phyloP scores from a whole-genome alignment of 257 asterid genomes.

The Solanum peruvianum region DNA sequence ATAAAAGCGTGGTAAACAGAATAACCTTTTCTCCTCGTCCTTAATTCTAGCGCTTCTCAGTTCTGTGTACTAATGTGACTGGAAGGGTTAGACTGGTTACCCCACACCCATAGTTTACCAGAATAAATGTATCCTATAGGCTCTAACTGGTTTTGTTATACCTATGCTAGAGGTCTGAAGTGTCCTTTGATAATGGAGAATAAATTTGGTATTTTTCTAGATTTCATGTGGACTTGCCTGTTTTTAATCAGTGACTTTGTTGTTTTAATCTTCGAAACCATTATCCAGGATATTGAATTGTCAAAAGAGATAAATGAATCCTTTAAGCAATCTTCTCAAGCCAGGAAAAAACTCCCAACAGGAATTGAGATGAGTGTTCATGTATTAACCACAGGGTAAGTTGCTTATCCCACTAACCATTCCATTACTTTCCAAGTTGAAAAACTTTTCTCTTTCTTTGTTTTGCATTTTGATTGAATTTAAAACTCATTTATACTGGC shows the following conservation, averaged over 20 bases:
- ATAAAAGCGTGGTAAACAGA: neutral
- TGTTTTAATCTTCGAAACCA: neutral
- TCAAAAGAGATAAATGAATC: slow-evolving; percentile 97
- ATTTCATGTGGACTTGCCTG: neutral
- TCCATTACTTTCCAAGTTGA: neutral
- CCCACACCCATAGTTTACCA: neutral
- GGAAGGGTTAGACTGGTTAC: neutral
- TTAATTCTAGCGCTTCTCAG: neutral
- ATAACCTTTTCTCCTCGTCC: neutral
- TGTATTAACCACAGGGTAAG: slow-evolving; percentile 89
- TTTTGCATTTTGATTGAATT: neutral
- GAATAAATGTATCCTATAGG: neutral
- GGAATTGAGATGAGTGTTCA: slow-evolving; percentile 99
- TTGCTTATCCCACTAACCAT: neutral
- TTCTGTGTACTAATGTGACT: neutral
- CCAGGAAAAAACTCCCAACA: slow-evolving; percentile 90
- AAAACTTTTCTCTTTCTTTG: neutral
- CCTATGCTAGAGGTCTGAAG: neutral
- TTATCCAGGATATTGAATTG: slow-evolving; percentile 77
- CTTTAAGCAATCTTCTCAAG: slow-evolving; percentile 98
- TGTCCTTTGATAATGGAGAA: neutral
- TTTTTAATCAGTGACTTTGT: neutral
- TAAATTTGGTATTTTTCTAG: neutral
- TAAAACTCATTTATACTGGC: neutral
- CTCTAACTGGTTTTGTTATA: neutral